Evolutionary conservation across 2,329 filamentous ascomycete species (phyloP).

Genomic region (Neopestalotiopsis sp.): DNA sequence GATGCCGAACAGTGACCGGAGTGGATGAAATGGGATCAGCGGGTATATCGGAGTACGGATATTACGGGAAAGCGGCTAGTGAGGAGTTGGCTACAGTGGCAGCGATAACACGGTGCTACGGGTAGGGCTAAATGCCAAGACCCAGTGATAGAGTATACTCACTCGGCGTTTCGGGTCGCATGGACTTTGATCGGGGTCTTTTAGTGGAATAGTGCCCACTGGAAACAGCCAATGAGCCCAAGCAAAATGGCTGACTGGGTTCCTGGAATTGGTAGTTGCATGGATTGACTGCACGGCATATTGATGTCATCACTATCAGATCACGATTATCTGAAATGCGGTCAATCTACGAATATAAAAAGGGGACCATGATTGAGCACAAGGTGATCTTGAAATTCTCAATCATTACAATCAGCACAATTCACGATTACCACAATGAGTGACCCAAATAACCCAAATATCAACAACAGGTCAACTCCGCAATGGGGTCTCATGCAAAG

Average conservation of each 20-base stretch:
- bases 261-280: background rate
- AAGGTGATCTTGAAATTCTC: background rate
- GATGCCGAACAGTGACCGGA: background rate
- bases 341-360: background rate
- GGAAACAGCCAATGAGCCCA: background rate
- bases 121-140: background rate
- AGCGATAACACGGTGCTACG: background rate
- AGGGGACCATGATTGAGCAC: background rate
- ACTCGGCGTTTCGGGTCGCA: background rate
- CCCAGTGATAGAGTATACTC: background rate
- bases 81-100: background rate
- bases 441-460: slow-evolving; percentile 33
- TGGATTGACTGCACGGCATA: background rate
- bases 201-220: background rate
- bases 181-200: background rate
- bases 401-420: background rate
- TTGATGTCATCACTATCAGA: slow-evolving; percentile 12
- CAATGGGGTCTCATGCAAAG: slow-evolving; percentile 35
- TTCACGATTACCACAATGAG: slow-evolving; percentile 26
- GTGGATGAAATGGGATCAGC: background rate
- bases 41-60: background rate
- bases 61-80: background rate
- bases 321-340: too few species aligned
- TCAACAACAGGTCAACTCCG: slow-evolving; percentile 30
- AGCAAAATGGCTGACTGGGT: background rate